Conservation (phyloP, 106 monocot species). For the Dendrobium catenatum region DNA sequence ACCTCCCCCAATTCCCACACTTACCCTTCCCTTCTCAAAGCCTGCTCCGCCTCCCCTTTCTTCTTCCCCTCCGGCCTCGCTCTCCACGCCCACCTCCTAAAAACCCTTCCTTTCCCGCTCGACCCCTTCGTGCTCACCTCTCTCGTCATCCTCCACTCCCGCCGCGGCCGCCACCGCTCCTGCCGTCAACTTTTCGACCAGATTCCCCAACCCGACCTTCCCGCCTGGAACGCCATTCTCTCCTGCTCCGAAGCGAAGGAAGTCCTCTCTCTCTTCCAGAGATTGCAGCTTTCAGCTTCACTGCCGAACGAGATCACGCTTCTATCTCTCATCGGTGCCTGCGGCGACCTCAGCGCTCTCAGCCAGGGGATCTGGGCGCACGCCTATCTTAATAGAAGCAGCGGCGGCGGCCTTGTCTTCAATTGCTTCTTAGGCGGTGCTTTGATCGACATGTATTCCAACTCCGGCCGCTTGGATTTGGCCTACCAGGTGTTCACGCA, state of each 20-base stretch:
- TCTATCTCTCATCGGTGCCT: conserved; percentile 25
- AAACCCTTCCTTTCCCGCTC: conserved; percentile 15
- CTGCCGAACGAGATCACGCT: conserved; percentile 38
- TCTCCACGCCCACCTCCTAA: conserved; percentile 43
- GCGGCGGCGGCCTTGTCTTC: neutral
- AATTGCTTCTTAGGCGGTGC: conserved; percentile 30
- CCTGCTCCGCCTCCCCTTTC: conserved; percentile 1
- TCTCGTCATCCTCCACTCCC: conserved; percentile 29
- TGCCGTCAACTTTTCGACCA: conserved; percentile 29
- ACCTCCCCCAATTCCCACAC: conserved; percentile 31
- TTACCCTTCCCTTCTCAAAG: conserved; percentile 40
- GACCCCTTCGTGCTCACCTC: conserved; percentile 31
- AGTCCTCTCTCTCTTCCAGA: conserved; percentile 22
- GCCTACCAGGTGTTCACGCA: conserved; percentile 28
- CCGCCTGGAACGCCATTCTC: conserved; percentile 41
- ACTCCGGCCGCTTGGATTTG: conserved; percentile 28
- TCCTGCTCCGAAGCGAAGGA: conserved; percentile 4
- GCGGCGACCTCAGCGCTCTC: conserved; percentile 30
- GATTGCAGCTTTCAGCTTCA: conserved; percentile 6
- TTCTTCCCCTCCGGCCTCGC: conserved; percentile 8
- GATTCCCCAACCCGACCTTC: conserved; percentile 21
- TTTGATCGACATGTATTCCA: conserved; percentile 39
- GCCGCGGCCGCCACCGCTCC: conserved; percentile 2
- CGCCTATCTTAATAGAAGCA: conserved; percentile 9
- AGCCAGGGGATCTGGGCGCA: conserved; percentile 40